Base-by-base conservation (phyloP, 192 early-diverging fungal genomes). In the Dimargaris xerosporica region DNA sequence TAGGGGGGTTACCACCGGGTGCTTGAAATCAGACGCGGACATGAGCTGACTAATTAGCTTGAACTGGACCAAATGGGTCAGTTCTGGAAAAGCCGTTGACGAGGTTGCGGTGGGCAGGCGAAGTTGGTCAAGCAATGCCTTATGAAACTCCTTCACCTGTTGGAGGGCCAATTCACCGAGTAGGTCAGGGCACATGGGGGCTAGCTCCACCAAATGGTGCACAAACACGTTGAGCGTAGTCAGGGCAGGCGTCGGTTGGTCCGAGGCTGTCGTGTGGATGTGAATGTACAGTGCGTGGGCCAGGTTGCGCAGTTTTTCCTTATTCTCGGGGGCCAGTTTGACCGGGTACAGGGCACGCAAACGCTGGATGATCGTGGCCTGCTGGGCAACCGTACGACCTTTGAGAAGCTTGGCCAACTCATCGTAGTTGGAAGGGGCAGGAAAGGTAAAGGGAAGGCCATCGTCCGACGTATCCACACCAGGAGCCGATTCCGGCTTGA, bases 11-110 rank as follows among this genome's bases (percentile, higher is more conserved):
- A 88, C 75, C 6, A 96, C 82, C 7, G 83, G 69, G 68, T 98
- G 93, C 62, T 82, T 79, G 44, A 86, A 82, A 82, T 98, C 96
- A 0, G 94, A 93, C n/a, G 89, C 82, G 2, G 96, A 92, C 70
- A 91, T 96, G 11, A 96, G 72, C 39, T 83, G 78, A 0, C 78
- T 81, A 52, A 94, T 67, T 30, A 86, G 62, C 31, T 84, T 80
- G 55, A 95, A 70, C 47, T 82, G 69, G 28, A 82, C 74, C 34
- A 95, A 48, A 39, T 86, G 82, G 25, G 80, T 77, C 11, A 74
- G 66, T 13, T 72, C 69, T 6, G 82, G 75, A 63, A 78, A 81
- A 25, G 62, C 64, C 3, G 44, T 56, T 5, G 58, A 31, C 13
- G 50, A 67, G 45, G 21, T 12, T 43, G 11, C 13, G 42, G 52